Evolutionary conservation across 2,329 filamentous ascomycete species (phyloP).

Genomic region (Colletotrichum echinochloae): DNA sequence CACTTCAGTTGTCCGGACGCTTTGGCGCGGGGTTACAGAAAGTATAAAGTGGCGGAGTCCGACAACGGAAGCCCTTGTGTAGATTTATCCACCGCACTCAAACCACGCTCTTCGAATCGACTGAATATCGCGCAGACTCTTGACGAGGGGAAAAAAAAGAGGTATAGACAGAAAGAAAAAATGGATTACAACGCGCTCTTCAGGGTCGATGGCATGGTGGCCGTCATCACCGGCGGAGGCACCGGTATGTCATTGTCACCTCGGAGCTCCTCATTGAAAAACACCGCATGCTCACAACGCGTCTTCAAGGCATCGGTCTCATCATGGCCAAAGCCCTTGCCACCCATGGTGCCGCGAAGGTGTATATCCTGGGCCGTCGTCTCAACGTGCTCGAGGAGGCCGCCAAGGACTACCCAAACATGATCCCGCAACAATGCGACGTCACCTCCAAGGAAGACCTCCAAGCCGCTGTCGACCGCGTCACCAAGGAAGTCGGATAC

Average conservation of each 20-base stretch:
- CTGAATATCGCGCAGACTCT: neutral
- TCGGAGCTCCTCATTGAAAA: neutral
- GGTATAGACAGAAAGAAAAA: neutral
- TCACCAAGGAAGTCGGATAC: conserved; percentile 67
- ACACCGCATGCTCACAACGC: neutral
- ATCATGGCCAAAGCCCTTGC: conserved; percentile 52
- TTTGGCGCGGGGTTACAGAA: neutral
- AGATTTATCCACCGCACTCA: neutral
- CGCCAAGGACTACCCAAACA: conserved; percentile 38
- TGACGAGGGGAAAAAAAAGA: neutral
- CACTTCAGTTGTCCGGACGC: conserved; percentile 11
- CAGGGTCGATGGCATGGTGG: conserved; percentile 67
- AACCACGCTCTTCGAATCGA: neutral
- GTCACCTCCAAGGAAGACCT: conserved; percentile 61
- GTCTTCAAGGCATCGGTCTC: conserved; percentile 65
- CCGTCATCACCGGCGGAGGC: conserved; percentile 71
- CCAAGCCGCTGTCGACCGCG: conserved; percentile 67
- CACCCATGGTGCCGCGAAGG: conserved; percentile 46
- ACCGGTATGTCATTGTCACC: conserved; percentile 62
- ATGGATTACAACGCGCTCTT: conserved; percentile 55
- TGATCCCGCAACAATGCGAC: conserved; percentile 53
- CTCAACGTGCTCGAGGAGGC: conserved; percentile 48
- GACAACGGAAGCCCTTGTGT: neutral
- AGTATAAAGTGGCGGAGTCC: conserved; percentile 24
- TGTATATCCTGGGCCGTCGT: conserved; percentile 57